These are phyloP conservation scores for Spiromastix sp. DNA, from an alignment of 2,329 filamentous ascomycete genomes.

Conservation along the genomic window DNA sequence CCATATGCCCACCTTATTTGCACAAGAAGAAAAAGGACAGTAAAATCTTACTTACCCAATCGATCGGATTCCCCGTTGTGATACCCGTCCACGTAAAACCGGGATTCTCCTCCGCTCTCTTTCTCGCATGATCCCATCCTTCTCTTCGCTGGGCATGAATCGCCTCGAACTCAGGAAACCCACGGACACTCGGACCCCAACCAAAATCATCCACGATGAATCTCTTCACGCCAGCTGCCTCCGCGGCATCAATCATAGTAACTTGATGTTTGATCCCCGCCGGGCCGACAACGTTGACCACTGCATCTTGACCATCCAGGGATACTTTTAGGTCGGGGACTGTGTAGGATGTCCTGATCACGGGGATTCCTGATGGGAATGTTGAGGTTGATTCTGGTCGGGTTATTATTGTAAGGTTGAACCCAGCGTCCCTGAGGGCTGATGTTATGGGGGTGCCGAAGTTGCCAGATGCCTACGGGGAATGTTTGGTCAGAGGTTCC, in stretches of 20 bases:
- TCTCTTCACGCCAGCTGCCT: conserved; percentile 2
- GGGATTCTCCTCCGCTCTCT: conserved; percentile 7
- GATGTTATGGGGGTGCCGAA: conserved; percentile 16
- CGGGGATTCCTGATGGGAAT: conserved; percentile 6
- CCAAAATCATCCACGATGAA: conserved; percentile 7
- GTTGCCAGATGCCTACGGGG: conserved; percentile 1
- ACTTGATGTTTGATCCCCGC: conserved; percentile 2
- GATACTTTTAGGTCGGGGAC: conserved; percentile 9
- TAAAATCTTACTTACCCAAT: conserved; percentile 6
- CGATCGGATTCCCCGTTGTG: conserved; percentile 9
- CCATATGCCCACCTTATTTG: not conserved
- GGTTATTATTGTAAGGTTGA: conserved; percentile 12
- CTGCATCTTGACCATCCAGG: conserved; percentile 12
- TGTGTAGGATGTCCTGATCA: conserved; percentile 12
- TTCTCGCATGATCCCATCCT: conserved; percentile 9
- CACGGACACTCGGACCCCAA: not conserved
- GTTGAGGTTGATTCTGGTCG: conserved; percentile 7
- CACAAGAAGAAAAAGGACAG: not conserved
- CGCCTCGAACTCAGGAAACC: conserved; percentile 2
- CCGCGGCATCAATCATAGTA: conserved; percentile 4
- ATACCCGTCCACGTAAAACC: conserved; percentile 11
- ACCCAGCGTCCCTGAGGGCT: conserved; percentile 14
- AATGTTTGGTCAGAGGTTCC: not conserved
- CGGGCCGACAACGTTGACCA: conserved; percentile 11
- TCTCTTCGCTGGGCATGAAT: conserved; percentile 9